A percentile compares a stretch with the other conserved stretches of the same genome.
Conservation (phyloP, 2,329 filamentous ascomycete genomes). For the Pseudogymnoascus sp. region DNA sequence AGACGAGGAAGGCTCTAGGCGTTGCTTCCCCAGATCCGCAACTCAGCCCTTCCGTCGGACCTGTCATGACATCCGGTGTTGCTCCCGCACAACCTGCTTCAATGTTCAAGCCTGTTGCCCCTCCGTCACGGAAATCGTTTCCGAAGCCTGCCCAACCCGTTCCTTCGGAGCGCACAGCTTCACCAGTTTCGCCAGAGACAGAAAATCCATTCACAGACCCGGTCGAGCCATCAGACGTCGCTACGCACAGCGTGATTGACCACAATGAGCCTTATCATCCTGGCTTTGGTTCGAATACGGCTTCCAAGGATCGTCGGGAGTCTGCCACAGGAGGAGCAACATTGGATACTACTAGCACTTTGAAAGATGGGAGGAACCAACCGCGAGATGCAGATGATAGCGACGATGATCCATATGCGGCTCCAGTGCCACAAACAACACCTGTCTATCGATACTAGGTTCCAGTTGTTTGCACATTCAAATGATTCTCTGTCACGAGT, state of each 20-base stretch:
- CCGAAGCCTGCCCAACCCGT: slow-evolving; percentile 10
- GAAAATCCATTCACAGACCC: slow-evolving; percentile 28
- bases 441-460: slow-evolving; percentile 26
- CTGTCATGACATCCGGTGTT: neutral
- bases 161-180: slow-evolving; percentile 11
- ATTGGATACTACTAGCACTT: slow-evolving; percentile 24
- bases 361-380: neutral
- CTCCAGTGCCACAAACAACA: slow-evolving; percentile 16
- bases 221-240: slow-evolving; percentile 2
- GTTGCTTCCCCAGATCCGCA: slow-evolving; percentile 25
- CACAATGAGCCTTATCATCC: slow-evolving; percentile 29
- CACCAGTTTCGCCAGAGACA: slow-evolving; percentile 18
- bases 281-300: slow-evolving; percentile 25
- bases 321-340: slow-evolving; percentile 20
- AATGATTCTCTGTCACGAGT: neutral
- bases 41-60: slow-evolving; percentile 2
- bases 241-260: slow-evolving; percentile 7
- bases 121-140: neutral
- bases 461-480: neutral
- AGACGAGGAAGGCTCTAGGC: slow-evolving; percentile 51
- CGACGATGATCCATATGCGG: slow-evolving; percentile 17
- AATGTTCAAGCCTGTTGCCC: slow-evolving; percentile 14
- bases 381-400: slow-evolving; percentile 15
- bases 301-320: slow-evolving; percentile 24
- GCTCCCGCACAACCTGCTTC: slow-evolving; percentile 14